Percentiles rank a stretch among this genome's conserved stretches.
phyloP scores from a whole-genome alignment of 371 early-diverging fungal genomes.

The Mortierella sp. region DNA sequence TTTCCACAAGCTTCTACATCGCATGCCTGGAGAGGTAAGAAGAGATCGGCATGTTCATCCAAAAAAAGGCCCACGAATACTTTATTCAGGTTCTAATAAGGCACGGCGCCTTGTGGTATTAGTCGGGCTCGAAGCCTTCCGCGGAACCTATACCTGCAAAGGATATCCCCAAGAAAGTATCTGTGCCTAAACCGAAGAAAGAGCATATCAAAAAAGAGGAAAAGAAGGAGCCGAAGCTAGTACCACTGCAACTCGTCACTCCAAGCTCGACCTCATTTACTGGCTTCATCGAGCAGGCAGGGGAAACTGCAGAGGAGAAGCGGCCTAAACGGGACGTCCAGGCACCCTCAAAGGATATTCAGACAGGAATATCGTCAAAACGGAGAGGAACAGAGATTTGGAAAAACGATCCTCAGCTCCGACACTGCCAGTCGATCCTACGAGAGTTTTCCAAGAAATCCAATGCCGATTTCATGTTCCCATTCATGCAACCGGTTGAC shows the following conservation, averaged over 20 bases:
- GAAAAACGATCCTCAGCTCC: constrained; percentile 74
- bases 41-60: not conserved
- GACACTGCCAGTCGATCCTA: constrained; percentile 74
- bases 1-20: constrained; percentile 75
- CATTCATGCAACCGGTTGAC: constrained; percentile 95
- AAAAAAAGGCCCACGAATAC: not conserved
- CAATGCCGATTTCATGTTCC: constrained; percentile 75
- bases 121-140: constrained; percentile 13
- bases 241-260: constrained; percentile 29
- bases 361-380: constrained; percentile 16
- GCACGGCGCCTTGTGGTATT: constrained; percentile 1
- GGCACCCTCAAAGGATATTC: constrained; percentile 62
- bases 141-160: constrained; percentile 14
- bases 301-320: constrained; percentile 59
- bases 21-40: constrained; percentile 65
- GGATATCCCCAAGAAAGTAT: constrained; percentile 33
- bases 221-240: constrained; percentile 28
- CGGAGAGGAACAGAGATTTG: constrained; percentile 65
- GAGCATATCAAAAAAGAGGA: constrained; percentile 30
- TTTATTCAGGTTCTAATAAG: not conserved
- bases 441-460: constrained; percentile 83
- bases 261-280: constrained; percentile 28
- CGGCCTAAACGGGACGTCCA: constrained; percentile 80
- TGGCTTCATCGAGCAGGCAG: constrained; percentile 5
- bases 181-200: constrained; percentile 37